A percentile compares a stretch with the other conserved stretches of the same genome.
Conservation (phyloP, 164 flowering plant species). For the Echeveria elegans region DNA sequence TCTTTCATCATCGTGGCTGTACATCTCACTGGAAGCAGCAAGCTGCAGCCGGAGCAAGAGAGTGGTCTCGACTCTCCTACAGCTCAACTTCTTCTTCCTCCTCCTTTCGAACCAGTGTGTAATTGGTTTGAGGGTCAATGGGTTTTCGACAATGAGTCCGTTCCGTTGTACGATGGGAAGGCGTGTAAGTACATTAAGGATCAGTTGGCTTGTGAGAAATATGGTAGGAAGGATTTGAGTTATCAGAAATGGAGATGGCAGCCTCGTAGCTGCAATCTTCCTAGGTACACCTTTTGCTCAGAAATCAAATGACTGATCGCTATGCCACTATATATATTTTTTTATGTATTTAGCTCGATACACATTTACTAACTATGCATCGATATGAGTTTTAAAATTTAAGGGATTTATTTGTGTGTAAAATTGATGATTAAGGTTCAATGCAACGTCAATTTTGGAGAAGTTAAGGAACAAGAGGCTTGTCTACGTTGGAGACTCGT, state of each 20-base stretch:
- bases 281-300: too few relatives aligned
- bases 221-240: conserved; percentile 63
- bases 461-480: conserved; percentile 71
- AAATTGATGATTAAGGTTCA: conserved; percentile 40
- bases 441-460: conserved; percentile 70
- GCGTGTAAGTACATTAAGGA: conserved; percentile 78
- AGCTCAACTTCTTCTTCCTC: too few relatives aligned
- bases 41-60: too few relatives aligned
- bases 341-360: too few relatives aligned
- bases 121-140: conserved; percentile 70
- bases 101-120: conserved; percentile 19
- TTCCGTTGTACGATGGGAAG: conserved; percentile 61
- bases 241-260: conserved; percentile 94
- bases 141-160: conserved; percentile 63
- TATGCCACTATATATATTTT: too few relatives aligned
- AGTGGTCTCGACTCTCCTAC: too few relatives aligned
- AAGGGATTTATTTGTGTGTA: too few relatives aligned
- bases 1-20: not conserved
- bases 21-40: too few relatives aligned
- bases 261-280: conserved; percentile 74
- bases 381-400: too few relatives aligned
- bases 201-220: conserved; percentile 75
- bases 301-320: too few relatives aligned
- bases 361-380: too few relatives aligned
- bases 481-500: conserved; percentile 79